A percentile compares a stretch with the other conserved stretches of the same genome.
phyloP scores from a whole-genome alignment of 2,329 filamentous ascomycete genomes.

The Colletotrichum tropicale region DNA sequence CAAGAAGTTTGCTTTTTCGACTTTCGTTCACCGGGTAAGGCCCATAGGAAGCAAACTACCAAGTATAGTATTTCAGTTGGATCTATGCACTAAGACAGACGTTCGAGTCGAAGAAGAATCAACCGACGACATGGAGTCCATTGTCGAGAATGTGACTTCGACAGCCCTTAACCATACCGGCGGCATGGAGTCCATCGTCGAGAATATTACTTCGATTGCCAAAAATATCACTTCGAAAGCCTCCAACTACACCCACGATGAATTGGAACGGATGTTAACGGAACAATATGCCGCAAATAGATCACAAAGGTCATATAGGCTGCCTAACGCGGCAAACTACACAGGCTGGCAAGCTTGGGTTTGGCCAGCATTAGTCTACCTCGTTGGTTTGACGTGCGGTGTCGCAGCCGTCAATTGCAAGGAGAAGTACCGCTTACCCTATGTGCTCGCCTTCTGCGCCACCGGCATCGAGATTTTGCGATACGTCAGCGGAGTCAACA shows the following conservation, averaged over 20 bases:
- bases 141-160: not conserved
- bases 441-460: not conserved
- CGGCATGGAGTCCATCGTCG: not conserved
- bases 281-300: not conserved
- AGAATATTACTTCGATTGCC: not conserved
- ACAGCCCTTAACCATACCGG: not conserved
- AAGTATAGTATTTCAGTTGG: not conserved
- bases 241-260: not conserved
- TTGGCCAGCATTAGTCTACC: not conserved
- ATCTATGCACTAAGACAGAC: not conserved
- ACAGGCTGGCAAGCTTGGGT: not conserved
- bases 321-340: not conserved
- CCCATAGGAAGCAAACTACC: not conserved
- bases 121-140: not conserved
- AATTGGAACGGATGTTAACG: not conserved
- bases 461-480: not conserved
- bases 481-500: not conserved
- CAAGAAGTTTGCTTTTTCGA: not conserved
- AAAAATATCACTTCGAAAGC: not conserved
- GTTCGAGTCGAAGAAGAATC: not conserved
- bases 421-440: not conserved
- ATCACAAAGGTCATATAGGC: not conserved
- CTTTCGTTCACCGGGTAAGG: fast-evolving
- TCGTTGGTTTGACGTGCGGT: not conserved
- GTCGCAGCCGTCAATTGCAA: not conserved